Evolutionary conservation across 495 filamentous ascomycete genomes (phyloP), one percentile per base, ranked within the genome.

Genomic region (Friedmanniomyces endolithicus): DNA sequence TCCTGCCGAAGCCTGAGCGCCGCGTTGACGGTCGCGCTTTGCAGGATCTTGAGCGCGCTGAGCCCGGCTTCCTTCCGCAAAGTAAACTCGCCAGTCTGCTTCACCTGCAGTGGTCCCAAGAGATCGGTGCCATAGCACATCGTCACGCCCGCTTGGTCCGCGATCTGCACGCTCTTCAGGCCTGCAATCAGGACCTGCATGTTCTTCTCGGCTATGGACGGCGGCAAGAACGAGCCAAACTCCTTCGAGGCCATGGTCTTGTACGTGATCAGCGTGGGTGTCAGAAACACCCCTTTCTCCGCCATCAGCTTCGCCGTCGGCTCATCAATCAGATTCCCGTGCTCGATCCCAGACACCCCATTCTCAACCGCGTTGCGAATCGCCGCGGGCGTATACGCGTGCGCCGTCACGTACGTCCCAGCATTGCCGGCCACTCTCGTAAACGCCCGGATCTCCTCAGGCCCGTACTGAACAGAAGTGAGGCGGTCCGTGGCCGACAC

Each of bases 101-200:
- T 67, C 11, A 62, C 63, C 11, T 67, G 67, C 57, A 79, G 29
- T 11, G 70, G 70, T 0, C 71, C 76, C 0, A 81, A 68, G 17
- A 80, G 68, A 65, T 79, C 78, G 2, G 75, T 75, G 4, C 77
- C 77, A 63, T 70, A 78, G 59, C 76, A 79, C 62, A 81, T 75
- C 2, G 65, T 72, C 1, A 78, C 71, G 2, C 74, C 76, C 2
- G 74, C 75, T 11, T 73, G 66, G 6, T 64, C 63, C 0, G 72
- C 73, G 44, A 76, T 68, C 25, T 70, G 66, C 29, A 80, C 52
- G 1, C 71, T 67, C 14, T 69, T 50, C 19, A 77, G 59, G 0
- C 77, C 76, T 8, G 69, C 68, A 0, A 65, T 57, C 0, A 78
- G 63, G 0, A 80, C 75, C 43, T 72, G 56, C 1, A 57, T 52